Conservation (phyloP, 257 asterid species). For the Forsythia viridissima region DNA sequence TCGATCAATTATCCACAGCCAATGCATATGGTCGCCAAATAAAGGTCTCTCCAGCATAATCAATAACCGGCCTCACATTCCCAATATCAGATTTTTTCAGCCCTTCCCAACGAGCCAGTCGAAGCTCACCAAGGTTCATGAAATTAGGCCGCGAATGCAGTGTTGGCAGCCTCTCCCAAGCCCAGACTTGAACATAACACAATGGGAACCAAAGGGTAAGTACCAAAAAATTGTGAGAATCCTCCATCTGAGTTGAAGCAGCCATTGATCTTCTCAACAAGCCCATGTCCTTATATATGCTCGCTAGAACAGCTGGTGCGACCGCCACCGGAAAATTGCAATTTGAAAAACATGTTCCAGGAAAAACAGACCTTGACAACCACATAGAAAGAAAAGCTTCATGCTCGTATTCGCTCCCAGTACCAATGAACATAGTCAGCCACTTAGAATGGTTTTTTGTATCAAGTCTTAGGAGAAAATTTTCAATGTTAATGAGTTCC, state of each 20-base stretch:
- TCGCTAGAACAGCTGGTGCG: conserved; percentile 43
- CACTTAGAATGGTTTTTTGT: conserved; percentile 21
- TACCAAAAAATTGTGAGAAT: conserved; percentile 10
- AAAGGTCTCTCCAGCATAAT: conserved; percentile 30
- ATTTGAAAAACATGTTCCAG: conserved; percentile 28
- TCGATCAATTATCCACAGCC: conserved; percentile 28
- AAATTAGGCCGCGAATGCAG: conserved; percentile 33
- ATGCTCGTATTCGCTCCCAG: conserved; percentile 28
- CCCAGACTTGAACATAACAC: conserved; percentile 47
- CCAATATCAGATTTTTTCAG: background rate
- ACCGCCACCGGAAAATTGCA: conserved; percentile 41
- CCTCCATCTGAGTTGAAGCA: background rate
- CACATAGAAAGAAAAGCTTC: conserved; percentile 47
- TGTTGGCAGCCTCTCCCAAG: conserved; percentile 44
- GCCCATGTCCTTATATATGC: conserved; percentile 42
- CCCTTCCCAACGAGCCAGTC: conserved; percentile 39
- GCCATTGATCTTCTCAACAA: conserved; percentile 33
- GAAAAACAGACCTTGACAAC: conserved; percentile 46
- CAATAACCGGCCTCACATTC: conserved; percentile 36
- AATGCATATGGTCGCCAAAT: conserved; percentile 41
- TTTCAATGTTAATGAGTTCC: background rate
- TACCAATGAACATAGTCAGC: conserved; percentile 31
- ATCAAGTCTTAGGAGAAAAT: background rate
- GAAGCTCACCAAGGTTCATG: conserved; percentile 11
- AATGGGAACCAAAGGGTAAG: conserved; percentile 34